Evolutionary conservation across 768 basidiomycete species (phyloP).

Genomic region (Dacryopinax spathularia): DNA sequence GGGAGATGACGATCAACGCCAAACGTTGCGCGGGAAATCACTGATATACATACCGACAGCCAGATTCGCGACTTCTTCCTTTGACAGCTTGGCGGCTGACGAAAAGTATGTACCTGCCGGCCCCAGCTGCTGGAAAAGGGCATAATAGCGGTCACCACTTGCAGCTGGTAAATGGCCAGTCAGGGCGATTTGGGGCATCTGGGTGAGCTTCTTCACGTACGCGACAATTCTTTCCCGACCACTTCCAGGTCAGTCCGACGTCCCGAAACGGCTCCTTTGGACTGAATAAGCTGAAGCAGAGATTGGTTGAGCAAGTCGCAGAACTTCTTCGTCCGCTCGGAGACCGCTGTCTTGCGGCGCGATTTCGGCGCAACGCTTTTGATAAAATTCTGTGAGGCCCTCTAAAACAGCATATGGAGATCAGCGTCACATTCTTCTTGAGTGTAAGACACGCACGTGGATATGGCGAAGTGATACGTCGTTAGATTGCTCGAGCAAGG

Average conservation of each 20-base stretch:
- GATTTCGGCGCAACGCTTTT: background rate
- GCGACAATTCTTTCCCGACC: background rate
- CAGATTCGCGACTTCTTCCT: background rate
- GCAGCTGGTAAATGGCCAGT: background rate
- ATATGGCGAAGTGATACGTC: background rate
- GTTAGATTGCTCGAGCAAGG: background rate
- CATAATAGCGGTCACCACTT: background rate
- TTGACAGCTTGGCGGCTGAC: background rate
- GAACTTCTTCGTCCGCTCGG: background rate
- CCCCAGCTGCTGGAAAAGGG: background rate
- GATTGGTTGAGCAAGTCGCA: background rate
- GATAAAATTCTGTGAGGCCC: background rate
- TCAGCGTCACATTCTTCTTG: too few relatives aligned
- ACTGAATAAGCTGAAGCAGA: background rate
- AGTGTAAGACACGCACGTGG: background rate
- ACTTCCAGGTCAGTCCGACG: background rate
- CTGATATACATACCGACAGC: background rate
- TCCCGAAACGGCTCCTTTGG: background rate
- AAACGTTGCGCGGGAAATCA: background rate
- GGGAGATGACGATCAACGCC: background rate
- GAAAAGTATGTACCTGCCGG: background rate
- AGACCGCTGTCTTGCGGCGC: background rate
- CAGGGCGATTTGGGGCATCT: background rate
- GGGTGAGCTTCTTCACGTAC: background rate
- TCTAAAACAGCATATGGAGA: constrained; percentile 3